phyloP scores from a whole-genome alignment of 2,329 filamentous ascomycete genomes.

The Beauveria asiatica region DNA sequence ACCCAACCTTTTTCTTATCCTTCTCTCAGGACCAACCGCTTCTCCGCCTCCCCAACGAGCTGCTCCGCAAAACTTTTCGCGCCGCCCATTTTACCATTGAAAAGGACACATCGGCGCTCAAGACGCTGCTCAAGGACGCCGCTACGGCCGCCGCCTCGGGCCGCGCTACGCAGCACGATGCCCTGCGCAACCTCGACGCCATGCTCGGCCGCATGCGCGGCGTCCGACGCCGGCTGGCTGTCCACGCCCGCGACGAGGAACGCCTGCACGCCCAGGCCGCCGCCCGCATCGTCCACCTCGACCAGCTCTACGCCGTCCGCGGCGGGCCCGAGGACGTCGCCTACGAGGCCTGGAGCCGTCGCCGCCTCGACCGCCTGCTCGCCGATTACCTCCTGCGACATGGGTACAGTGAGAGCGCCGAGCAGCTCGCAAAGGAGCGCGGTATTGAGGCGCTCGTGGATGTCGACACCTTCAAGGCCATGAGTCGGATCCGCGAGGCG shows the following conservation, averaged over 20 bases:
- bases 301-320: slow-evolving; percentile 70
- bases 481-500: slow-evolving; percentile 67
- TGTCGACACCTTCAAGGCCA: slow-evolving; percentile 76
- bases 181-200: slow-evolving; percentile 71
- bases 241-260: slow-evolving; percentile 70
- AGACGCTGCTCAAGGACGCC: slow-evolving; percentile 51
- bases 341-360: slow-evolving; percentile 84
- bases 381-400: slow-evolving; percentile 88
- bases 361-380: slow-evolving; percentile 71
- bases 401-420: slow-evolving; percentile 73
- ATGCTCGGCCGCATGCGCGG: slow-evolving; percentile 81
- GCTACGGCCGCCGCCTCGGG: slow-evolving; percentile 60
- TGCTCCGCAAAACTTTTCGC: slow-evolving; percentile 91
- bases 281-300: slow-evolving; percentile 70
- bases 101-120: slow-evolving; percentile 56
- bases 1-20: neutral
- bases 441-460: slow-evolving; percentile 77
- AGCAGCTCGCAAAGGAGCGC: slow-evolving; percentile 64
- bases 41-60: slow-evolving; percentile 84
- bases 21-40: slow-evolving; percentile 75
- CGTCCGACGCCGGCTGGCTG: slow-evolving; percentile 78
- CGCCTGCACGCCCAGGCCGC: slow-evolving; percentile 66
- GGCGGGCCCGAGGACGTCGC: slow-evolving; percentile 80
- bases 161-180: slow-evolving; percentile 54
- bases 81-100: slow-evolving; percentile 70